Evolutionary conservation across 176 grass and related monocot species (phyloP).

Genomic region (Pontederia crassipes): DNA sequence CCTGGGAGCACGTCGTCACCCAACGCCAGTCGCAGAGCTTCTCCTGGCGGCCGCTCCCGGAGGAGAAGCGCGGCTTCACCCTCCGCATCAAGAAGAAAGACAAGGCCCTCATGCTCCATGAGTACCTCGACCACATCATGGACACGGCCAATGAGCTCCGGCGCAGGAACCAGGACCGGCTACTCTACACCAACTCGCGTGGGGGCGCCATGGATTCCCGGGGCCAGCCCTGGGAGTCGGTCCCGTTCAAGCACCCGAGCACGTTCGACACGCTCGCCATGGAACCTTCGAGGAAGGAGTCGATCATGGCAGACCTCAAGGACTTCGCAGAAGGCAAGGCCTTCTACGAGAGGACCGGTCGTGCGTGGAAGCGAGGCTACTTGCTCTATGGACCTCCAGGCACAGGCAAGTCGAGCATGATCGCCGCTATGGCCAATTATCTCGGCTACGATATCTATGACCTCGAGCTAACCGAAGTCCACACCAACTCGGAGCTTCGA

Average conservation of each 20-base stretch:
- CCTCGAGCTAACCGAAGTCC: slow-evolving; percentile 59
- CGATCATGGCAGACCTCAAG: slow-evolving; percentile 50
- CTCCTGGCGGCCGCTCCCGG: slow-evolving; percentile 76
- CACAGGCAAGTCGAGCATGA: slow-evolving; percentile 86
- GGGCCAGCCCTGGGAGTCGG: slow-evolving; percentile 29
- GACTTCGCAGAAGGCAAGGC: slow-evolving; percentile 69
- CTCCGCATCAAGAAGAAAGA: slow-evolving; percentile 54
- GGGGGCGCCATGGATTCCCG: slow-evolving; percentile 39
- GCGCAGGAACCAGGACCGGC: slow-evolving; percentile 1
- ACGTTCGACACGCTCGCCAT: slow-evolving; percentile 72
- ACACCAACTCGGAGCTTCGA: slow-evolving; percentile 39
- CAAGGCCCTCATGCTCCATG: slow-evolving; percentile 29
- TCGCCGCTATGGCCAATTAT: slow-evolving; percentile 87
- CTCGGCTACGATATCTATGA: slow-evolving; percentile 80
- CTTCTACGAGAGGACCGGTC: slow-evolving; percentile 72
- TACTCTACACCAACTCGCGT: slow-evolving; percentile 17
- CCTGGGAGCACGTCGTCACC: slow-evolving; percentile 88
- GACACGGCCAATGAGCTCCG: slow-evolving; percentile 10
- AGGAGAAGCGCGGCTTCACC: slow-evolving; percentile 87
- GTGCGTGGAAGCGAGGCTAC: slow-evolving; percentile 91
- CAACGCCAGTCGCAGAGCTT: slow-evolving; percentile 52
- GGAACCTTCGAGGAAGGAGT: slow-evolving; percentile 43
- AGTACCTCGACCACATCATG: slow-evolving; percentile 16
- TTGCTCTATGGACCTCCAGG: slow-evolving; percentile 75
- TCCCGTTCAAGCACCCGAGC: slow-evolving; percentile 68